Evolutionary conservation across 2,329 filamentous ascomycete genomes (phyloP), one percentile per base, ranked within the genome.

Genomic region (Parascedosporium putredinis): DNA sequence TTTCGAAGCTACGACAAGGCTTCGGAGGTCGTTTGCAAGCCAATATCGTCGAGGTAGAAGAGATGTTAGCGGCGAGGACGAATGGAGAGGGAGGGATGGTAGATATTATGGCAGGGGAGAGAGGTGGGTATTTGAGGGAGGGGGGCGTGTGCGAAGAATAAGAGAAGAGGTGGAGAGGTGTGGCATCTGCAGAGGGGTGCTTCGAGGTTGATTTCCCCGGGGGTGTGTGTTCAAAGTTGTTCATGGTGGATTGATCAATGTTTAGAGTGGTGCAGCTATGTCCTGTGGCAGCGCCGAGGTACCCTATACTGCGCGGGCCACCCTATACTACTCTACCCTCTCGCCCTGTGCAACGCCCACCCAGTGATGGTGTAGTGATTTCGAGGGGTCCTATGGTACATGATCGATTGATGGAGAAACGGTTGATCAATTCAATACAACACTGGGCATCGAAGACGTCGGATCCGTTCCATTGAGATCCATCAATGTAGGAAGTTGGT

Each of bases 71-170:
- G 18, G 38, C 10, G 38, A 42, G 18, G 18, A 42, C 38, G 38
- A 42, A 42, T 42, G 38, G 38, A 42, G 38, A 20, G 38, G 38
- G 38, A 42, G 38, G 38, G 38, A 42, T 42, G 38, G 38, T 10
- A 45, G 27, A 45, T 27, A 45, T 29, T 27, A 31, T n/a, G 43
- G 24, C 23, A 27, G 23, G 23, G 43, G 43, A 45, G 43, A 31
- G 43, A 27, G 23, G 23, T 45, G 22, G 43, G 43, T 45, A 45
- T 45, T 27, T 27, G 27, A 45, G 24, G 42, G 7, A 24, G 38
- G 38, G 38, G 38, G 38, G 38, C 18, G 38, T 45, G 43, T 45
- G n/a, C 29, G 43, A 45, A 45, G 43, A 45, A 42, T 5, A 10
- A 20, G 7, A 42, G 16, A 20, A 20, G 16, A 20, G 38, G 14